Evolutionary conservation across 2,329 filamentous ascomycete species (phyloP).

Genomic region (Chaetomium strumarium): DNA sequence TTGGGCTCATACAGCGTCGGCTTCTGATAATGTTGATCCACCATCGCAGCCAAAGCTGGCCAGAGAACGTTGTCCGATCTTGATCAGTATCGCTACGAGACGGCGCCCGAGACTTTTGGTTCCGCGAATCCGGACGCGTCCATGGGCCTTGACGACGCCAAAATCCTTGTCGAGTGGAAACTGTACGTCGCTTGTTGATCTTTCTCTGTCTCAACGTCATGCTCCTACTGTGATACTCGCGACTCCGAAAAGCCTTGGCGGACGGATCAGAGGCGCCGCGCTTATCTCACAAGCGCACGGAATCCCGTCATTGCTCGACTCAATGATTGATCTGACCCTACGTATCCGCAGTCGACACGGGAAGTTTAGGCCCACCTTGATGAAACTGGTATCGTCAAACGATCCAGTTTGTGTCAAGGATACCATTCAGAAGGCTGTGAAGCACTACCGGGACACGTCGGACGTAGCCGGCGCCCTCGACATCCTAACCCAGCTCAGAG

Average conservation of each 20-base stretch:
- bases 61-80: conserved; percentile 50
- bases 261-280: background rate
- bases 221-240: background rate
- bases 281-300: background rate
- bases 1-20: background rate
- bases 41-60: conserved; percentile 40
- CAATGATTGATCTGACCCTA: conserved; percentile 43
- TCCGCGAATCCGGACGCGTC: conserved; percentile 27
- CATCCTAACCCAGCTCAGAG: conserved; percentile 55
- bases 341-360: conserved; percentile 54
- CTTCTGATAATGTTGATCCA: conserved; percentile 12
- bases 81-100: conserved; percentile 54
- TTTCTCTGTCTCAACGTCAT: background rate
- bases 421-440: conserved; percentile 49
- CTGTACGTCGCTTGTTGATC: conserved; percentile 43
- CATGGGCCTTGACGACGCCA: conserved; percentile 54
- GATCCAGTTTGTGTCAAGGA: conserved; percentile 43
- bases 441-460: conserved; percentile 35
- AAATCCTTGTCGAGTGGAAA: conserved; percentile 63
- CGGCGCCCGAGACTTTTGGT: conserved; percentile 44
- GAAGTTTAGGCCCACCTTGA: conserved; percentile 55
- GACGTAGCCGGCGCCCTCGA: conserved; percentile 42
- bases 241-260: conserved; percentile 4
- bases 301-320: conserved; percentile 10
- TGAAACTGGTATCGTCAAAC: conserved; percentile 59